These are phyloP conservation scores for Vanderwaltozyma polyspora DNA, from an alignment of 805 yeast genomes.

Conservation along the genomic window DNA sequence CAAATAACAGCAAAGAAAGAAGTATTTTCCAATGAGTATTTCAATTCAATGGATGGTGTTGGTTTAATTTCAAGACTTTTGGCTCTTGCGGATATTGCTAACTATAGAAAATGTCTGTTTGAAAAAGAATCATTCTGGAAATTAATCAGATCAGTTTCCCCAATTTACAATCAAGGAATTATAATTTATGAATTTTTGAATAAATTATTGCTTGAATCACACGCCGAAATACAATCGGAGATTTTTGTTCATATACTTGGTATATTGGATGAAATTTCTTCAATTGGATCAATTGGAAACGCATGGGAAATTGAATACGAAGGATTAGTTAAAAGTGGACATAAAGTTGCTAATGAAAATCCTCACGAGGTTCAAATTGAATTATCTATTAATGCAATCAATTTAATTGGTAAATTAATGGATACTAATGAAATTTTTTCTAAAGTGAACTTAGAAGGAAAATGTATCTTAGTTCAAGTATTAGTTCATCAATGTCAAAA, in stretches of 20 bases:
- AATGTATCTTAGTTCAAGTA: constrained; percentile 57
- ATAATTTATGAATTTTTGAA: constrained; percentile 1
- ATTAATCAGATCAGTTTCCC: constrained; percentile 20
- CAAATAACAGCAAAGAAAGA: constrained; percentile 21
- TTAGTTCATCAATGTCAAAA: constrained; percentile 79
- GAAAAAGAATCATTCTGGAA: constrained; percentile 45
- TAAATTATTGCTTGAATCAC: not conserved
- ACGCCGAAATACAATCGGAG: not conserved
- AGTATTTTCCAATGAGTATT: constrained; percentile 18
- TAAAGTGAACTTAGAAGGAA: constrained; percentile 23
- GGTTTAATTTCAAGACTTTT: constrained; percentile 33
- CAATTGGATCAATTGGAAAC: constrained; percentile 66
- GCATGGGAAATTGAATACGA: constrained; percentile 59
- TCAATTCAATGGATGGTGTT: constrained; percentile 33
- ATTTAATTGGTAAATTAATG: constrained; percentile 43
- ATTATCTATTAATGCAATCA: constrained; percentile 47
- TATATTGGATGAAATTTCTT: constrained; percentile 60
- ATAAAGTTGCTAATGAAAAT: constrained; percentile 31
- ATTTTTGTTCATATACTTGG: constrained; percentile 51
- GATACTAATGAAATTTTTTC: constrained; percentile 20
- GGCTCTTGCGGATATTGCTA: constrained; percentile 19
- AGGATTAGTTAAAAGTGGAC: constrained; percentile 31
- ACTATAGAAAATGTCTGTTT: constrained; percentile 28
- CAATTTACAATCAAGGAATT: not conserved
- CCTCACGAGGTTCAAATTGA: constrained; percentile 44